Percentiles rank a stretch among this genome's conserved stretches.
These are phyloP conservation scores for Isochrysis galbana DNA, from an alignment of 78 protist species.

Conservation along the genomic window DNA sequence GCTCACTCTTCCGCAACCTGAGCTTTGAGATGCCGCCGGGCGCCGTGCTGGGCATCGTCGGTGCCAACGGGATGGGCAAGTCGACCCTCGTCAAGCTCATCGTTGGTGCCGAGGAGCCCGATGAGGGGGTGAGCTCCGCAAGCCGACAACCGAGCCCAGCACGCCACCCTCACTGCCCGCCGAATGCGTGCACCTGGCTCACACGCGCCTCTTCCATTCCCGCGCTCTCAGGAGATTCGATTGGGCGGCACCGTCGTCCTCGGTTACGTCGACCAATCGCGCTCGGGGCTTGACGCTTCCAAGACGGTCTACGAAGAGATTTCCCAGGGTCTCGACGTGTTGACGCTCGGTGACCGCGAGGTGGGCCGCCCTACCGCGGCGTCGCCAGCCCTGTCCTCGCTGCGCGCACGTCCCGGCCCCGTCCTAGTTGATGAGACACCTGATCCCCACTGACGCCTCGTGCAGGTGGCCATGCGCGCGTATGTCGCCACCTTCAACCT, in stretches of 20 bases:
- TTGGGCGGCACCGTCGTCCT: too few relatives aligned
- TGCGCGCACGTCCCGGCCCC: not conserved
- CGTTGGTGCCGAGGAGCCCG: conserved; percentile 32
- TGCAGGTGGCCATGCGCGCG: not conserved
- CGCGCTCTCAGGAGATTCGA: too few relatives aligned
- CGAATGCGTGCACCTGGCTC: too few relatives aligned
- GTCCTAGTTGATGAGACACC: not conserved
- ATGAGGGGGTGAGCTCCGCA: not conserved
- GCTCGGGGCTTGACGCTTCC: not conserved
- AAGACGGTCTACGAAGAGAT: not conserved
- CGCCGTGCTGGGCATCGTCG: conserved; percentile 52
- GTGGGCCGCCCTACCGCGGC: too few relatives aligned
- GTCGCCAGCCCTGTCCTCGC: not conserved
- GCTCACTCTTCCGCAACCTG: not conserved
- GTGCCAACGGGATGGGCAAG: conserved; percentile 70
- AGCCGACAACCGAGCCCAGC: too few relatives aligned
- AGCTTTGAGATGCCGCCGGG: not conserved
- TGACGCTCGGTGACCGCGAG: not conserved
- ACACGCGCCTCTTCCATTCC: too few relatives aligned
- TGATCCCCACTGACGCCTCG: too few relatives aligned
- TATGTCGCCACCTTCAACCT: conserved; percentile 53
- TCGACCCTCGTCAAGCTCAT: conserved; percentile 53
- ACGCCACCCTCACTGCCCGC: too few relatives aligned
- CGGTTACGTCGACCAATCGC: not conserved
- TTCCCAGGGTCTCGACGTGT: not conserved